Evolutionary conservation across 2,329 filamentous ascomycete species (phyloP).

Genomic region (Geosmithia flava): DNA sequence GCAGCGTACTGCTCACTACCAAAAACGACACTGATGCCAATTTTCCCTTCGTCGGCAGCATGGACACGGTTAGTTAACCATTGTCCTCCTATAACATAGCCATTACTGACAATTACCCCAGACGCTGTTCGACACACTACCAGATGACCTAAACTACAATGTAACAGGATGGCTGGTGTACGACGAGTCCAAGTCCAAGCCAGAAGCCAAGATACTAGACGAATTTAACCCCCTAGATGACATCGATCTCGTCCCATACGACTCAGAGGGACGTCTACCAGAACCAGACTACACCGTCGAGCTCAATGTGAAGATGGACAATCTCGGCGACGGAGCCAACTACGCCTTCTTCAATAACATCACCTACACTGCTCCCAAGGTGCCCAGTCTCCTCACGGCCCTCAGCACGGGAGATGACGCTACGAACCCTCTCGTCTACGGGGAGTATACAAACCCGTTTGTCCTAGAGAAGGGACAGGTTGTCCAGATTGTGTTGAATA

Average conservation of each 20-base stretch:
- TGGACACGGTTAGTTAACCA: slow-evolving; percentile 46
- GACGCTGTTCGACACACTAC: slow-evolving; percentile 57
- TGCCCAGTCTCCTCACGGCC: slow-evolving; percentile 69
- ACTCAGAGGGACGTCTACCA: slow-evolving; percentile 47
- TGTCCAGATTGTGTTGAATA: slow-evolving; percentile 70
- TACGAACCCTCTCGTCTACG: slow-evolving; percentile 50
- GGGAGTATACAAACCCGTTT: slow-evolving; percentile 51
- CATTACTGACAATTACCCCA: slow-evolving; percentile 11
- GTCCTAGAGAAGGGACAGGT: slow-evolving; percentile 55
- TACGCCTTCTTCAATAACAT: slow-evolving; percentile 64
- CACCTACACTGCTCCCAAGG: slow-evolving; percentile 62
- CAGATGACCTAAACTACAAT: slow-evolving; percentile 55
- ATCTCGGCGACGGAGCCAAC: slow-evolving; percentile 47
- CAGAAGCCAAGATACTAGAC: slow-evolving; percentile 41
- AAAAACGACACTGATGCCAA: slow-evolving; percentile 49
- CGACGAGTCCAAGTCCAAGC: slow-evolving; percentile 29
- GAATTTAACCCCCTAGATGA: slow-evolving; percentile 63
- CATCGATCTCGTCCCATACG: slow-evolving; percentile 55
- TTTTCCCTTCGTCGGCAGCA: slow-evolving; percentile 55
- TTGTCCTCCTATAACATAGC: too few species aligned
- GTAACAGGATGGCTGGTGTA: slow-evolving; percentile 53
- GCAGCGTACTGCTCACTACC: slow-evolving; percentile 49
- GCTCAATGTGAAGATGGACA: slow-evolving; percentile 51
- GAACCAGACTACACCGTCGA: slow-evolving; percentile 51
- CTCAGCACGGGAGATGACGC: slow-evolving; percentile 51